These are phyloP conservation scores for Podila epicladia DNA, from an alignment of 192 early-diverging fungal genomes.

Conservation along the genomic window DNA sequence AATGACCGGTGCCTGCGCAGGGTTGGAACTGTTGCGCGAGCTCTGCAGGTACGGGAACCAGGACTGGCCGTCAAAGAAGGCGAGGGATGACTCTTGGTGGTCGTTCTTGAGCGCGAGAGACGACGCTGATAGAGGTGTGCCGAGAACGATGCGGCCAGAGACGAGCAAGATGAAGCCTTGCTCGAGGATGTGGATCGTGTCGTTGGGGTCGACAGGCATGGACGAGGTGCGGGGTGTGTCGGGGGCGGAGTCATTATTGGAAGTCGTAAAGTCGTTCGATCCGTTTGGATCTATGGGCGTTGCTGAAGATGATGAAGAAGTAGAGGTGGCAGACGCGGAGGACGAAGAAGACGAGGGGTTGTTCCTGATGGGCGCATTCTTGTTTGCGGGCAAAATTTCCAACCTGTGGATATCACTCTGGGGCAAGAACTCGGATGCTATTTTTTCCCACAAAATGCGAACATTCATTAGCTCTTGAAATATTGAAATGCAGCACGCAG, in stretches of 20 bases:
- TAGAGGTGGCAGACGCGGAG: background rate
- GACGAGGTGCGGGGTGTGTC: background rate
- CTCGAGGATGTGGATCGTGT: slow-evolving; percentile 32
- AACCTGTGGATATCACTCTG: slow-evolving; percentile 22
- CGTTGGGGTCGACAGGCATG: slow-evolving; percentile 12
- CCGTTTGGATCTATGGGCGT: background rate
- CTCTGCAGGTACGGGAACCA: slow-evolving; percentile 58
- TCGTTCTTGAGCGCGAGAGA: background rate
- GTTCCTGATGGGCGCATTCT: slow-evolving; percentile 12
- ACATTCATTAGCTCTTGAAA: too few relatives aligned
- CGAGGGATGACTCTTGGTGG: slow-evolving; percentile 53
- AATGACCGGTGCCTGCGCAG: slow-evolving; percentile 8
- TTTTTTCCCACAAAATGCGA: too few relatives aligned
- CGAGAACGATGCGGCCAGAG: slow-evolving; percentile 53
- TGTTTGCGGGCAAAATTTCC: slow-evolving; percentile 29
- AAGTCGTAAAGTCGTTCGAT: background rate
- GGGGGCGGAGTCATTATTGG: slow-evolving; percentile 3
- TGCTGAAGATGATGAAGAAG: background rate
- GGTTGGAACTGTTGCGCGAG: slow-evolving; percentile 17
- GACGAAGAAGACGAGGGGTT: background rate
- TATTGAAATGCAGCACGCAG: too few relatives aligned
- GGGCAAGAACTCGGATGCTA: slow-evolving; percentile 31
- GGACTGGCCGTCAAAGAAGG: slow-evolving; percentile 57
- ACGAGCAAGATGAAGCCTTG: slow-evolving; percentile 52
- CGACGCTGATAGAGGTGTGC: background rate